A percentile compares a stretch with the other conserved stretches of the same genome.
These are phyloP conservation scores for Dimocarpus longan DNA, from an alignment of 345 rosid species.

Conservation along the genomic window DNA sequence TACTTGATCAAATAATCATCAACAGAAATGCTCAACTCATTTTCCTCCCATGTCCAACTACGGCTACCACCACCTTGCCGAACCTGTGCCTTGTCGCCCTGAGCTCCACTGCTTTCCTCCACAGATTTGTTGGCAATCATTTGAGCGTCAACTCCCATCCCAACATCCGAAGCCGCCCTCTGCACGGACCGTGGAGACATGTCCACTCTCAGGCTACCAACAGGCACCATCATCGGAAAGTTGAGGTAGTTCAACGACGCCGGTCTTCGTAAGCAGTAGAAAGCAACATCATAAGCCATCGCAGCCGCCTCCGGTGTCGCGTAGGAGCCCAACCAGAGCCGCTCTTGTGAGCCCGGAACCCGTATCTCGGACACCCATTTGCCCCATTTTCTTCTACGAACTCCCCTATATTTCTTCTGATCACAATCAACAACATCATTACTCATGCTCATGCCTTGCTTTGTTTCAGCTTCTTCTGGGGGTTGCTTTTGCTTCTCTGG, in stretches of 20 bases:
- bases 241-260: slow-evolving; percentile 40
- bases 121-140: slow-evolving; percentile 24
- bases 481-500: slow-evolving; percentile 15
- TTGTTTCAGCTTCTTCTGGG: slow-evolving; percentile 23
- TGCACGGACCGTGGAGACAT: slow-evolving; percentile 72
- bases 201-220: slow-evolving; percentile 28
- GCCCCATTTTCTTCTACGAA: slow-evolving; percentile 86
- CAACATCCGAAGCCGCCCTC: slow-evolving; percentile 81
- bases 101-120: not conserved
- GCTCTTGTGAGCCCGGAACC: slow-evolving; percentile 68
- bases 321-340: slow-evolving; percentile 88
- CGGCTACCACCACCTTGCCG: slow-evolving; percentile 8
- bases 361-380: slow-evolving; percentile 94
- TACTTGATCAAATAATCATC: slow-evolving; percentile 54
- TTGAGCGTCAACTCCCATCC: slow-evolving; percentile 75
- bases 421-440: not conserved
- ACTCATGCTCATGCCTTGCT: not conserved
- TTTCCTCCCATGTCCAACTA: slow-evolving; percentile 24
- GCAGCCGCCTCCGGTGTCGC: slow-evolving; percentile 73
- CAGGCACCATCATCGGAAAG: slow-evolving; percentile 58
- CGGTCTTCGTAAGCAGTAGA: slow-evolving; percentile 58
- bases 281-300: slow-evolving; percentile 81
- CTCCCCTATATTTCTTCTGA: slow-evolving; percentile 59
- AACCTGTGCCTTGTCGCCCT: slow-evolving; percentile 2
- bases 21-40: slow-evolving; percentile 55